Conservation (phyloP, 2,329 filamentous ascomycete genomes). For the Talaromyces albobiverticillius region DNA sequence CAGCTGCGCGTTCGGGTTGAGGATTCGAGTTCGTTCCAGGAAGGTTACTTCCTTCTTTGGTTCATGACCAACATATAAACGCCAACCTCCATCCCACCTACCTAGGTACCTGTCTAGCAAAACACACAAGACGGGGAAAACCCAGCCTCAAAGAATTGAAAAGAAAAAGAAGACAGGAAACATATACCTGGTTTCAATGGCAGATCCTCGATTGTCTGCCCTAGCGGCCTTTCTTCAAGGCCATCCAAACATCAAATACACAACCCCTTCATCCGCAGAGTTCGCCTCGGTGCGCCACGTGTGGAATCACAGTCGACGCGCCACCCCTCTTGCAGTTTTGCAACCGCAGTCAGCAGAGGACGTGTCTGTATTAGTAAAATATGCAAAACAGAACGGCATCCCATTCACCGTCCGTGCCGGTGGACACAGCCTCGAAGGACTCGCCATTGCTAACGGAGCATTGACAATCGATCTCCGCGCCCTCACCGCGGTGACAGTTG, state of each 20-base stretch:
- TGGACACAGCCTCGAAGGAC: slow-evolving; percentile 35
- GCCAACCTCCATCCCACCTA: no score
- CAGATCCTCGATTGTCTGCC: background rate
- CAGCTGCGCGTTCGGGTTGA: no score
- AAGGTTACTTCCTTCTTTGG: no score
- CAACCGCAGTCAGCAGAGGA: slow-evolving; percentile 25
- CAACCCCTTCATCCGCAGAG: background rate
- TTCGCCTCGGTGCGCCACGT: background rate
- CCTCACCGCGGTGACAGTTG: slow-evolving; percentile 28
- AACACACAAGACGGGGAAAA: no score
- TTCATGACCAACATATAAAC: no score
- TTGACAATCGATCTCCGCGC: slow-evolving; percentile 39
- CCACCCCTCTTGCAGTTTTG: slow-evolving; percentile 19
- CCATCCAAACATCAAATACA: background rate
- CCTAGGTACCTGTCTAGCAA: no score
- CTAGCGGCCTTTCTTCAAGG: background rate
- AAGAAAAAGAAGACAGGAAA: no score
- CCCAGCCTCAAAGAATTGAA: no score
- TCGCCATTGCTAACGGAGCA: slow-evolving; percentile 25
- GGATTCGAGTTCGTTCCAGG: no score
- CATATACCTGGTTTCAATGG: no score
- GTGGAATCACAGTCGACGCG: background rate
- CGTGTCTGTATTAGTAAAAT: slow-evolving; percentile 21
- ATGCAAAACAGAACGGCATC: slow-evolving; percentile 17
- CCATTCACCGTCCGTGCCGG: slow-evolving; percentile 29